phyloP scores from a whole-genome alignment of 2,329 filamentous ascomycete genomes.

The Cladosporium oxysporum region DNA sequence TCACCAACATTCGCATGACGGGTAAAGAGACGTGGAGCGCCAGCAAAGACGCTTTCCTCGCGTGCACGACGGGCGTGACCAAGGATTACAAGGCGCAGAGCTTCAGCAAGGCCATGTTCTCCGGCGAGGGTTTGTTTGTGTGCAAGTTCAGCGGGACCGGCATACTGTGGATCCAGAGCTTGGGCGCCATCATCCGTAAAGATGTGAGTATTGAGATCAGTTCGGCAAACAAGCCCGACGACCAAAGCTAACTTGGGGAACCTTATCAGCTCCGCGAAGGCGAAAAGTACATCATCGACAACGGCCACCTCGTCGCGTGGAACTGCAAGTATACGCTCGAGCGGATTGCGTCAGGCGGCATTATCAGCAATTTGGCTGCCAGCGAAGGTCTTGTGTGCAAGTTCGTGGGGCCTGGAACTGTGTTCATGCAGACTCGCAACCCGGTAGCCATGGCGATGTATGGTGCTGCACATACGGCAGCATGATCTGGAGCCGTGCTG shows the following conservation, averaged over 20 bases:
- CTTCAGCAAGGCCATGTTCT: constrained; percentile 88
- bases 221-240: neutral
- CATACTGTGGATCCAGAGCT: constrained; percentile 85
- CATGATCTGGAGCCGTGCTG: neutral
- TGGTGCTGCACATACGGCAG: constrained; percentile 5
- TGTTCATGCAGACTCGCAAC: constrained; percentile 93
- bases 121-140: constrained; percentile 86
- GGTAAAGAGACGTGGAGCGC: constrained; percentile 79
- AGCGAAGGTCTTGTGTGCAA: constrained; percentile 92
- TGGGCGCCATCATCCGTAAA: constrained; percentile 93
- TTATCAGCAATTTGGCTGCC: constrained; percentile 82
- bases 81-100: constrained; percentile 83
- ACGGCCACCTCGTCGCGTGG: constrained; percentile 83
- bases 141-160: constrained; percentile 83
- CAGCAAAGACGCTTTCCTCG: constrained; percentile 83
- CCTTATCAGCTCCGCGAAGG: constrained; percentile 54
- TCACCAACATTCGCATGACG: constrained; percentile 73
- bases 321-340: constrained; percentile 93
- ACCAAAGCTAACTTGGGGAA: neutral
- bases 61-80: constrained; percentile 80
- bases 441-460: constrained; percentile 47
- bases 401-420: constrained; percentile 84
- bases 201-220: constrained; percentile 63
- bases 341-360: constrained; percentile 83
- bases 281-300: constrained; percentile 82